These are phyloP conservation scores for Meira miltonrushii DNA, from an alignment of 1,284 basidiomycete genomes.

Conservation along the genomic window DNA sequence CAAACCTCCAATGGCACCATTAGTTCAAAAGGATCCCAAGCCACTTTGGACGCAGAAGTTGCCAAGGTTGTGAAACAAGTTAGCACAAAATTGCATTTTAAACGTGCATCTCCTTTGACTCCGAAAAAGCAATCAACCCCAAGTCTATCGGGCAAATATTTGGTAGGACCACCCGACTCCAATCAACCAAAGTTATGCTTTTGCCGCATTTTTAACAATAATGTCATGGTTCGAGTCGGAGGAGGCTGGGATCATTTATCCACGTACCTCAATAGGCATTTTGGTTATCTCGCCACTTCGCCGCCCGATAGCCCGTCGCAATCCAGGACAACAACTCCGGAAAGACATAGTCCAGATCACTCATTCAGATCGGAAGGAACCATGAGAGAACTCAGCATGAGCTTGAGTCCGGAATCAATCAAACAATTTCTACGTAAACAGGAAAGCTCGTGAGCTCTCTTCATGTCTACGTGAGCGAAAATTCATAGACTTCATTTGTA, in stretches of 20 bases:
- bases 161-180: conserved; percentile 41
- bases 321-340: no score
- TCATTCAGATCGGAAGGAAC: no score
- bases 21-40: conserved; percentile 60
- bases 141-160: conserved; percentile 34
- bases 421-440: no score
- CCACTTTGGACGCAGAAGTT: conserved; percentile 85
- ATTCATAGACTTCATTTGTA: no score
- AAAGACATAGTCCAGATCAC: no score
- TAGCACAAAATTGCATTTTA: conserved; percentile 57
- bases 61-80: conserved; percentile 83
- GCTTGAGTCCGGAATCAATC: no score
- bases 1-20: no score
- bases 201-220: conserved; percentile 45
- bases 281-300: background rate
- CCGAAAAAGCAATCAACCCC: background rate
- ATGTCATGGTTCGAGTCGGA: conserved; percentile 50
- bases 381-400: no score
- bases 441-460: no score
- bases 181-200: conserved; percentile 35
- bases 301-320: background rate
- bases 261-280: conserved; percentile 17
- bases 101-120: conserved; percentile 7
- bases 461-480: no score
- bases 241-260: conserved; percentile 52